Base-by-base conservation (phyloP, 495 filamentous ascomycete genomes). In the Neurospora sp. region DNA sequence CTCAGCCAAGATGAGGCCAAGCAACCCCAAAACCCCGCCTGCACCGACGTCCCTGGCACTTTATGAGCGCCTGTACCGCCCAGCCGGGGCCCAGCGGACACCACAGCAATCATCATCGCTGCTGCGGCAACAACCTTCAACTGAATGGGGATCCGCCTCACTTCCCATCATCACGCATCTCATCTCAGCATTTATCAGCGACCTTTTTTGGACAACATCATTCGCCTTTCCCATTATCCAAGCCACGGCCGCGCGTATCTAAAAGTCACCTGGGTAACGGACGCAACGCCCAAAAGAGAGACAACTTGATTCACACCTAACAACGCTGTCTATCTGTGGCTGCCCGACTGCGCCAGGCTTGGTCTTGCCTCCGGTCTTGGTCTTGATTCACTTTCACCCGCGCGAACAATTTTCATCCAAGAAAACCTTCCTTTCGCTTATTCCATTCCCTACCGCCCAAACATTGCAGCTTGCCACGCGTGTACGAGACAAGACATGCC, bases 1-100 rank as follows among this genome's bases (percentile, higher is more conserved):
- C 53, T 61, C 22, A 72, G 73, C 70, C 73, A 72, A 68, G 53
- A 70, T 61, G 22, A 59, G 22, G 22, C 69, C 68, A 68, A 68
- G 75, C 75, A 76, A n/a, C n/a, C n/a, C n/a, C n/a, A n/a, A n/a
- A n/a, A n/a, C n/a, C n/a, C n/a, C n/a, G n/a, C n/a, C 35, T 35
- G 35, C 35, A 48, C 22, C 22, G 22, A 27, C 45, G 45, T 53
- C 45, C 45, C 45, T 12, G 45, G 45, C 45, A 53, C 44, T 48
- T 70, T 76, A 70, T 70, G 72, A 74, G 70, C 70, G 72, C 69
- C 71, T 70, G 71, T 42, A 70, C 39, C 48, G 22, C 48, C 48
- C 48, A 35, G 61, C 38, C 45, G 70, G n/a, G 69, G 61, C n/a
- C 65, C 37, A 27, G 27, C 27, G 42, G 16, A 61, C 61, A 70